A percentile compares a stretch with the other conserved stretches of the same genome.
These are phyloP conservation scores for Pseudopyrenochaeta lycopersici DNA, from an alignment of 2,329 filamentous ascomycete species.

Conservation along the genomic window DNA sequence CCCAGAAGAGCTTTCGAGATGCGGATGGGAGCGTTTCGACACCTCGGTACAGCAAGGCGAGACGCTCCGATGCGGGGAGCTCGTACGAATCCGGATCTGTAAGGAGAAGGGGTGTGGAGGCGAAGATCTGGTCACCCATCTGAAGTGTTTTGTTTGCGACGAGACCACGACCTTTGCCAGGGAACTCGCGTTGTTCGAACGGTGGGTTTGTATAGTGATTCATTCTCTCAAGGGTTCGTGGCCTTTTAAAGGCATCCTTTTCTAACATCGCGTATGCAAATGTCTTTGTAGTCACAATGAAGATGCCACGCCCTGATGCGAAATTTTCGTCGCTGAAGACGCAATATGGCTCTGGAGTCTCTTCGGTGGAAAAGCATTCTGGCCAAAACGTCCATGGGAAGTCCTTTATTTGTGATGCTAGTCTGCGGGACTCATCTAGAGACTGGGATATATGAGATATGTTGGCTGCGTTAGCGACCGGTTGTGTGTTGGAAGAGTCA, in stretches of 20 bases:
- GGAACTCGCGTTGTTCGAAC: conserved; percentile 40
- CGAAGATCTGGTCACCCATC: conserved; percentile 45
- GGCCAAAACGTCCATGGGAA: conserved; percentile 47
- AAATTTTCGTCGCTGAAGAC: conserved; percentile 42
- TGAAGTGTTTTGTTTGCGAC: conserved; percentile 46
- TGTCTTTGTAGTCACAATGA: conserved; percentile 35
- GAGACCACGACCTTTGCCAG: conserved; percentile 43
- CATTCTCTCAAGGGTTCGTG: conserved; percentile 20
- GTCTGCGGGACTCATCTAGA: conserved; percentile 31
- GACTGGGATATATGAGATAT: conserved; percentile 16
- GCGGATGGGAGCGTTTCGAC: conserved; percentile 33
- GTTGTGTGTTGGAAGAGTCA: conserved; percentile 4
- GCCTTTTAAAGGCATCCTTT: conserved; percentile 39
- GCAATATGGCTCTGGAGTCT: conserved; percentile 37
- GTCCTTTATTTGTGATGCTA: conserved; percentile 25
- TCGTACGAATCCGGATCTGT: conserved; percentile 37
- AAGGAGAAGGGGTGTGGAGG: conserved; percentile 43
- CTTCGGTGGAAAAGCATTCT: conserved; percentile 39
- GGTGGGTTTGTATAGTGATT: conserved; percentile 40
- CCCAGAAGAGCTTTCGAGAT: conserved; percentile 37
- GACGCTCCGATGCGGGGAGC: conserved; percentile 31
- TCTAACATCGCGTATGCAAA: conserved; percentile 39
- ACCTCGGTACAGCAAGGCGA: conserved; percentile 37
- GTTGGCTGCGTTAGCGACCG: conserved; percentile 28
- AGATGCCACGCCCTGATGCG: conserved; percentile 42